Conservation (phyloP, 2,329 filamentous ascomycete genomes). For the Metarhizium brunneum region DNA sequence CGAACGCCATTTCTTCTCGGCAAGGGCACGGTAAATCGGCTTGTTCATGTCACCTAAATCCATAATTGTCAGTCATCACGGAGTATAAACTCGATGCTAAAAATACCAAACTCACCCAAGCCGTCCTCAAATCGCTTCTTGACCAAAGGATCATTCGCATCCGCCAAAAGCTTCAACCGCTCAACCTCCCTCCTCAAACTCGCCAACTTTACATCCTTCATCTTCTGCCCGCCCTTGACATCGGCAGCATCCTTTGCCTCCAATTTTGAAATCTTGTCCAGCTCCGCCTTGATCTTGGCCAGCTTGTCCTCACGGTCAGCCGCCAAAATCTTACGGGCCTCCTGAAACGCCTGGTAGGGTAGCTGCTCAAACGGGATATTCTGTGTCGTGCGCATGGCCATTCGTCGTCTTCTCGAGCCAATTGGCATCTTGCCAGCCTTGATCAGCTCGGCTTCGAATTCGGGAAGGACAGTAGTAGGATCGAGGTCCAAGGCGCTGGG, state of each 20-base stretch:
- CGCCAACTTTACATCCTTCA: slow-evolving; percentile 56
- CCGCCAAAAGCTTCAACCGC: slow-evolving; percentile 75
- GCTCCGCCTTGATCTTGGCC: slow-evolving; percentile 56
- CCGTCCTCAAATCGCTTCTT: slow-evolving; percentile 94
- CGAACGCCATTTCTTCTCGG: slow-evolving; percentile 77
- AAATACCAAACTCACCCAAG: slow-evolving; percentile 48
- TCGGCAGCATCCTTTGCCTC: slow-evolving; percentile 47
- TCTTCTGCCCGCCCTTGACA: slow-evolving; percentile 51
- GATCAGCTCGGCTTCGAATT: slow-evolving; percentile 55
- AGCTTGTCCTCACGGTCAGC: slow-evolving; percentile 78
- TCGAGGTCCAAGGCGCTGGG: slow-evolving; percentile 41
- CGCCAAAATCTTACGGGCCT: slow-evolving; percentile 75
- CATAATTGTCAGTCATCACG: neutral
- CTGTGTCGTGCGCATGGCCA: slow-evolving; percentile 53
- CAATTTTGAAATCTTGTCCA: slow-evolving; percentile 59
- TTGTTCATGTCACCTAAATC: slow-evolving; percentile 81
- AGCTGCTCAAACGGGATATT: slow-evolving; percentile 84
- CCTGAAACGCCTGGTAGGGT: slow-evolving; percentile 96
- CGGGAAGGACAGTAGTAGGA: slow-evolving; percentile 56
- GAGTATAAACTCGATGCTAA: too few species aligned
- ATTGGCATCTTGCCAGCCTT: slow-evolving; percentile 61
- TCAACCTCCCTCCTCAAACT: slow-evolving; percentile 67
- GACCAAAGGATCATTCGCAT: slow-evolving; percentile 89
- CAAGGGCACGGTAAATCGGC: slow-evolving; percentile 87
- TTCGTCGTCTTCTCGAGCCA: slow-evolving; percentile 76